These are phyloP conservation scores for Nissolia schottii DNA, from an alignment of 306 rosid genomes.

Conservation along the genomic window DNA sequence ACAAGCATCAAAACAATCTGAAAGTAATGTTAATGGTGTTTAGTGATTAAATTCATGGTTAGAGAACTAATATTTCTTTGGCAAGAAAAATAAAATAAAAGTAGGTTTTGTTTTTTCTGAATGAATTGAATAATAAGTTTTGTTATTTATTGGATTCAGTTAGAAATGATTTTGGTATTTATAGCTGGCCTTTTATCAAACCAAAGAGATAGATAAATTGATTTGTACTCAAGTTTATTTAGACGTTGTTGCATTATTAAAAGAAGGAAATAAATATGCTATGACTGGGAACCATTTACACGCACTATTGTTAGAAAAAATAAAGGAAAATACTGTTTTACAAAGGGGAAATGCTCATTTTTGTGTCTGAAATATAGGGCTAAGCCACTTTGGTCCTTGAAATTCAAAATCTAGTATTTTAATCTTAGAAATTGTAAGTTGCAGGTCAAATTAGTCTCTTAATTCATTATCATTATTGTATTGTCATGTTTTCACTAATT, in stretches of 20 bases:
- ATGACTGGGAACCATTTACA: neutral
- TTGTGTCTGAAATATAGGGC: too few species aligned
- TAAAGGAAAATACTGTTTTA: neutral
- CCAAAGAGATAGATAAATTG: neutral
- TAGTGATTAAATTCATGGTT: neutral
- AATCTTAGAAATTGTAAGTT: too few species aligned
- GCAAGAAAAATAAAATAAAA: neutral
- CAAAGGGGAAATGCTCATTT: too few species aligned
- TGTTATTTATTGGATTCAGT: neutral
- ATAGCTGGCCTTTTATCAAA: neutral
- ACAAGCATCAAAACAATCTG: neutral
- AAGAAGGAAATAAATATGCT: neutral
- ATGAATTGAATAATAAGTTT: neutral
- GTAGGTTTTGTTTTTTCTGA: neutral
- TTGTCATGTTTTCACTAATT: too few species aligned
- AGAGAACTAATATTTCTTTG: neutral
- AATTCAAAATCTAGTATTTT: too few species aligned
- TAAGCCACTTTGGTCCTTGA: too few species aligned
- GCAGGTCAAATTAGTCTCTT: too few species aligned
- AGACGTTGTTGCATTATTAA: neutral
- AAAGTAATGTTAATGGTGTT: slow-evolving; percentile 8
- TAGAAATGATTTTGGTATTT: neutral
- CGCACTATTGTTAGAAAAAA: neutral
- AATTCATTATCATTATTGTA: too few species aligned
- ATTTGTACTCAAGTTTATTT: neutral